These are phyloP conservation scores for Phialemonium atrogriseum DNA, from an alignment of 2,329 filamentous ascomycete species.

Conservation along the genomic window DNA sequence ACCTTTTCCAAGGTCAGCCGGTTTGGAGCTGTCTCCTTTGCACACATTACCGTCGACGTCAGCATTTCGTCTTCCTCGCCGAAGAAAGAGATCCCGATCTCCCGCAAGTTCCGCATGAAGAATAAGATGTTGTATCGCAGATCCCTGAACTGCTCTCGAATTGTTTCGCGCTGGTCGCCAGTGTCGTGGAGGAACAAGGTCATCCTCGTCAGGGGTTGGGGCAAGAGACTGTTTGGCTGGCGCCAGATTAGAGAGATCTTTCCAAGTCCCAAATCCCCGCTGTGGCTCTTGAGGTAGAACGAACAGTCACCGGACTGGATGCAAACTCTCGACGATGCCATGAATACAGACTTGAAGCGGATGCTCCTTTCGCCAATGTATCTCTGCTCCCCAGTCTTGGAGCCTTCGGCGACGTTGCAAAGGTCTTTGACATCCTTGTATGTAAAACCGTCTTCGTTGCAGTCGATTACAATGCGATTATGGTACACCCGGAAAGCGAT, in stretches of 20 bases:
- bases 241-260: constrained; percentile 21
- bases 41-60: no score
- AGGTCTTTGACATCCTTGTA: constrained; percentile 23
- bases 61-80: not conserved
- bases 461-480: constrained; percentile 9
- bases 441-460: constrained; percentile 26
- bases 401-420: constrained; percentile 21
- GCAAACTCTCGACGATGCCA: constrained; percentile 20
- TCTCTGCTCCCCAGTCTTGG: constrained; percentile 18
- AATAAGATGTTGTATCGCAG: constrained; percentile 3
- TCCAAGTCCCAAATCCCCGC: constrained; percentile 15
- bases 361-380: constrained; percentile 29
- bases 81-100: constrained; percentile 1
- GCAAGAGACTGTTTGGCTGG: not conserved
- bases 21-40: no score
- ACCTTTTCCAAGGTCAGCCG: no score
- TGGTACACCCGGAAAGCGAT: constrained; percentile 2
- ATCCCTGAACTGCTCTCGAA: constrained; percentile 1
- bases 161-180: constrained; percentile 4
- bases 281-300: constrained; percentile 18
- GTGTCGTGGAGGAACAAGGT: constrained; percentile 7
- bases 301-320: constrained; percentile 19
- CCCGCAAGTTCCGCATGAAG: constrained; percentile 2
- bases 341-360: constrained; percentile 28
- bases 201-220: constrained; percentile 6